Percentiles rank a stretch among this genome's conserved stretches.
These are phyloP conservation scores for Beta macrorhiza DNA, from an alignment of 179 eudicot species.

Conservation along the genomic window DNA sequence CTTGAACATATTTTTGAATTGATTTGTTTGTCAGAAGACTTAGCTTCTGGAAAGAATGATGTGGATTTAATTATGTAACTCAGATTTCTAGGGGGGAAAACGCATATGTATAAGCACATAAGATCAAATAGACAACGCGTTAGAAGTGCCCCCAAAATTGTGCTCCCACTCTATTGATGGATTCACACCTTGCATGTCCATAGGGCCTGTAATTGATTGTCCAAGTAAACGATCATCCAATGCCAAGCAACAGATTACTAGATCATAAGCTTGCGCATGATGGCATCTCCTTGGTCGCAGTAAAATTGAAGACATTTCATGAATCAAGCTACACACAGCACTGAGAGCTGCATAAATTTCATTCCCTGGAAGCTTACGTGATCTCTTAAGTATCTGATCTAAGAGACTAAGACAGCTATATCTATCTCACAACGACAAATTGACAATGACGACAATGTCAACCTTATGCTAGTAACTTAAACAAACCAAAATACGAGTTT, in stretches of 20 bases:
- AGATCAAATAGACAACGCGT: no score
- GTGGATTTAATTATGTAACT: no score
- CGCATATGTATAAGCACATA: no score
- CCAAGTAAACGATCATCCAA: not conserved
- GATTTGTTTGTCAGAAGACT: not conserved
- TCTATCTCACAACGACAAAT: not conserved
- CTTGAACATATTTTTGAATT: not conserved
- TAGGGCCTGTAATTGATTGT: not conserved
- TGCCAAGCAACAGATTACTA: not conserved
- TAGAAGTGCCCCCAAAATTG: not conserved
- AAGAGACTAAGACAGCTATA: not conserved
- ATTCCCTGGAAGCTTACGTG: not conserved
- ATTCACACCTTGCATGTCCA: no score
- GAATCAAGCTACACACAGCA: not conserved
- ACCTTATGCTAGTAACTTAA: not conserved
- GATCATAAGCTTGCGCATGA: not conserved
- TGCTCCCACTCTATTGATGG: not conserved
- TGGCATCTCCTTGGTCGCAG: not conserved
- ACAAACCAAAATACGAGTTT: not conserved
- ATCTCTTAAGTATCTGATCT: not conserved
- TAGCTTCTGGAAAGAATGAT: not conserved
- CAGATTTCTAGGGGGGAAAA: no score
- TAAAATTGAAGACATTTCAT: not conserved
- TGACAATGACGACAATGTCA: not conserved
- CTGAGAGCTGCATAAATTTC: not conserved